A percentile compares a stretch with the other conserved stretches of the same genome.
These are phyloP conservation scores for Panaeolus cyanescens DNA, from an alignment of 768 basidiomycete species.

Conservation along the genomic window DNA sequence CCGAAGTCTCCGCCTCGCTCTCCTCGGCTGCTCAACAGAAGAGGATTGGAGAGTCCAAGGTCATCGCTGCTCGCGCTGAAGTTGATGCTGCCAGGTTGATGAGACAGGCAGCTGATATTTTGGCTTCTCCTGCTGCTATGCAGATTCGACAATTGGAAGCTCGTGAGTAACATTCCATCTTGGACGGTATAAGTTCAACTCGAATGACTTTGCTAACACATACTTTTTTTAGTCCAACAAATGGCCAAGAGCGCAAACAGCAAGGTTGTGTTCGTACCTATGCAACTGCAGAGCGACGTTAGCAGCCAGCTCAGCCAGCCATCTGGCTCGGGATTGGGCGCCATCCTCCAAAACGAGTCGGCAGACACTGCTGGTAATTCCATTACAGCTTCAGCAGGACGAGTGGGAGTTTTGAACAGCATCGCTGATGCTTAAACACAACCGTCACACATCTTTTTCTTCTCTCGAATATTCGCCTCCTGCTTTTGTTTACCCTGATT, in stretches of 20 bases:
- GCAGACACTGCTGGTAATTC: conserved; percentile 32
- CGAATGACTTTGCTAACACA: conserved; percentile 4
- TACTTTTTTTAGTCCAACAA: conserved; percentile 61
- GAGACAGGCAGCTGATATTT: conserved; percentile 95
- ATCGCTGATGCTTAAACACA: conserved; percentile 43
- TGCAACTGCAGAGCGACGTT: conserved; percentile 84
- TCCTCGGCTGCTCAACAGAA: conserved; percentile 97
- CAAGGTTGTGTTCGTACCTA: conserved; percentile 95
- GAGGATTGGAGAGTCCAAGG: conserved; percentile 94
- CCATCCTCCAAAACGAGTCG: conserved; percentile 36
- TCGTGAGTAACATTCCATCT: conserved; percentile 33
- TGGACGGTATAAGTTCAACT: not conserved
- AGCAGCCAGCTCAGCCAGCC: conserved; percentile 46
- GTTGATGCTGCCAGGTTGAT: conserved; percentile 94
- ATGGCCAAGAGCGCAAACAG: conserved; percentile 89
- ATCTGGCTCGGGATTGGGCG: conserved; percentile 24
- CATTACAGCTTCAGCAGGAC: conserved; percentile 40
- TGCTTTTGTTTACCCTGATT: not conserved
- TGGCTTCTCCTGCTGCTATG: conserved; percentile 95
- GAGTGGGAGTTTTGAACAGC: conserved; percentile 55
- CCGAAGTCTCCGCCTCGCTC: conserved; percentile 87
- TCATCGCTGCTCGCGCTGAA: conserved; percentile 94
- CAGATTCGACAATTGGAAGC: conserved; percentile 97
- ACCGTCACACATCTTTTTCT: not conserved
- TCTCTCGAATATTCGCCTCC: too few species aligned